Evolutionary conservation across 805 yeast species (phyloP), one percentile per base, ranked within the genome.

Genomic region (Schwanniomyces yamadae): DNA sequence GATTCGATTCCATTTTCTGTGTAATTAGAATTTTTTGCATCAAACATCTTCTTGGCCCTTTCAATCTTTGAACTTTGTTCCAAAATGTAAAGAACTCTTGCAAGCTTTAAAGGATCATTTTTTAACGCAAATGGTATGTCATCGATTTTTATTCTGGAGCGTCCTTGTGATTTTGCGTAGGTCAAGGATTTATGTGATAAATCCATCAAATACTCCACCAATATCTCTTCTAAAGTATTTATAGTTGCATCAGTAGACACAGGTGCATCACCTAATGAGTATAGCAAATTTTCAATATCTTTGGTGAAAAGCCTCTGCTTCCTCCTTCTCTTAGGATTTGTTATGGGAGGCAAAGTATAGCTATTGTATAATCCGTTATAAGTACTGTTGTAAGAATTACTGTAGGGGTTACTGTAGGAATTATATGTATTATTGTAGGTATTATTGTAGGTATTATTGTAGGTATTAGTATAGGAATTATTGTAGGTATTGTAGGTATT

Each of bases 201-300:
- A 35, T 66, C 70, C 8, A 57, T 47, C 15, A 68, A 48, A 34
- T 53, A 68, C 38, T 66, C 71, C 29, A 53, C 55, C 11, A 68
- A 48, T 12, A 60, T 50, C 31, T 68, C 74, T 37, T 68, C 74
- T 4, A 68, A 49, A 7, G 66, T 54, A 37, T 53, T 60, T 2
- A 66, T 52, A 2, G 72, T 66, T 15, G 62, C 42, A 25, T 68
- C 73, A 4, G 55, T 52, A 10, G 66, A 59, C 7, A 61, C 61
- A 0, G 72, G 69, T 2, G 65, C 61, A 38, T 68, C 74, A 1
- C 74, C 74, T 33, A 68, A 44, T 4, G 72, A 59, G 36, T 57
- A 68, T 9, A 68, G 50, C 14, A 68, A 51, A 35, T 59, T 63
- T 34, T 68, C 74, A 18, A 68, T 64, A 42, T 68, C 74, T 24